Evolutionary conservation across 441 rosid genomes (phyloP), one percentile per base, ranked within the genome.

Genomic region (Theobroma grandiflorum): DNA sequence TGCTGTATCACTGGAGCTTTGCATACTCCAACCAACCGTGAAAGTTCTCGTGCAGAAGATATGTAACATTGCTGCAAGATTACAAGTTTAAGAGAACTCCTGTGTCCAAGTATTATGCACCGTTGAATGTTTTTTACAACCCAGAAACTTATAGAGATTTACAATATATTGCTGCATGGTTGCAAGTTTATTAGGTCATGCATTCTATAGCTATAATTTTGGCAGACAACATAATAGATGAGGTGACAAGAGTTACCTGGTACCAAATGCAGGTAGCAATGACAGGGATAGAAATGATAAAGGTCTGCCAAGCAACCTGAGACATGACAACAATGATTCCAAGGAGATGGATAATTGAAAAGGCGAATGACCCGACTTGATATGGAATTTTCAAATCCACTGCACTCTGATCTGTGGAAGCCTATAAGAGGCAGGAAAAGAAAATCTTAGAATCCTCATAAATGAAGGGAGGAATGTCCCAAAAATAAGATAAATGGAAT

Each of bases 1-100:
- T 94, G 94, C 81, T 96, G 98, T 77, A 96, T 94, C 49, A 93
- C 84, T 8, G 98, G 99, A 74, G 94, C 95, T 86, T 92, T 90
- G 86, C 89, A 87, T 45, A 93, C 94, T 82, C 99, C 97, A 69
- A 86, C 86, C 84, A 96, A 84, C 68, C 97, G 84, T 0, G 99
- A 81, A 49, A 96, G 91, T 81, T 96, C 98, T 82, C 96, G 82
- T n/a, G 98, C 95, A 69, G 92, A 81, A 52, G 97, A 84, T 50
- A 93, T 87, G 86, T 96, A 96, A 84, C 90, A 94, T 72, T 86
- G 87, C 99, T 96, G 91, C 89, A 87, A 20, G 78, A 75, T 72
- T 53, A 12, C 33, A 74, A 77, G 42, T 12, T 42, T 61, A 50
- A 77, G 31, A 79, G 67, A 58, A 74, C 22, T 37, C 67, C 47